Percentiles rank a stretch among this genome's conserved stretches.
Conservation (phyloP, 208 protist species). For the Leishmania major region DNA sequence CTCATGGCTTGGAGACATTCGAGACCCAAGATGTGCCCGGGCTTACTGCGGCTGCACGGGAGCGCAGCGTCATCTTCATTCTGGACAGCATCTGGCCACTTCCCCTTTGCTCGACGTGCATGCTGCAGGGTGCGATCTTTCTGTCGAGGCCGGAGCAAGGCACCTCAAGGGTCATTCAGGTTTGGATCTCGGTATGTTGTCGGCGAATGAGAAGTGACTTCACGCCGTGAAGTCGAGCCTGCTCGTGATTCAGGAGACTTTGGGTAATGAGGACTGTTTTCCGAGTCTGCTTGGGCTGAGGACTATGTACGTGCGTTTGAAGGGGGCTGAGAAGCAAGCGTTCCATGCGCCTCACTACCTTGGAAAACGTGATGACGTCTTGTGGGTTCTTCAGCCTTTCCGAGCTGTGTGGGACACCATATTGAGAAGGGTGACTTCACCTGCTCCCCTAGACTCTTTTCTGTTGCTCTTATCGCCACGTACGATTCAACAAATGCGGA, state of each 20-base stretch:
- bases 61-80: conserved; percentile 15
- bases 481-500: conserved; percentile 14
- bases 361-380: not conserved
- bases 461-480: conserved; percentile 21
- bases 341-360: conserved; percentile 8
- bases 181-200: conserved; percentile 12
- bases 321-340: conserved; percentile 24
- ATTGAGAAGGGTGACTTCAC: conserved; percentile 34
- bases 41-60: conserved; percentile 16
- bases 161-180: conserved; percentile 26
- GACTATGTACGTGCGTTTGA: conserved; percentile 21
- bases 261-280: conserved; percentile 33
- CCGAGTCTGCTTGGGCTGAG: conserved; percentile 23
- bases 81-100: conserved; percentile 32
- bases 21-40: conserved; percentile 29
- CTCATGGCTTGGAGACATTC: conserved; percentile 31
- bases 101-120: conserved; percentile 25
- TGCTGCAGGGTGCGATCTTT: conserved; percentile 13
- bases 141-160: conserved; percentile 27
- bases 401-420: conserved; percentile 16
- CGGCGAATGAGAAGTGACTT: conserved; percentile 17
- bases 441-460: conserved; percentile 18
- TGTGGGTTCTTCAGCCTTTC: conserved; percentile 15
- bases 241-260: not conserved
- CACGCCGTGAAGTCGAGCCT: conserved; percentile 4